phyloP scores from a whole-genome alignment of 2,329 filamentous ascomycete genomes.

The Atkinsonella hypoxylon region DNA sequence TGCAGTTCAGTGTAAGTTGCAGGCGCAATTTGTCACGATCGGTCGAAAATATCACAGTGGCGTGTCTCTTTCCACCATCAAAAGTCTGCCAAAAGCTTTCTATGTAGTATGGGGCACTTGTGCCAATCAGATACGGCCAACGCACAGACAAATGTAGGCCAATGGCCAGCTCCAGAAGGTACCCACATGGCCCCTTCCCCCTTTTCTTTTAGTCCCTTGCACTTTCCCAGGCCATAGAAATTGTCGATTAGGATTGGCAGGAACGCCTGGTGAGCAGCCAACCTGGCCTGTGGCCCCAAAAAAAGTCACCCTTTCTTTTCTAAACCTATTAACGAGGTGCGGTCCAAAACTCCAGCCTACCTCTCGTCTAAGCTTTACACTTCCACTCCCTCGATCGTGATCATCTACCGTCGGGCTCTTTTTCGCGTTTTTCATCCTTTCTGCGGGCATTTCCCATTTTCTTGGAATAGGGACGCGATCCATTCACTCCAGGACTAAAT shows the following conservation, averaged over 20 bases:
- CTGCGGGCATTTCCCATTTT: constrained; percentile 14
- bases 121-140: constrained; percentile 17
- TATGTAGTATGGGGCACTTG: constrained; percentile 9
- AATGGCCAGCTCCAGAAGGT: constrained; percentile 18
- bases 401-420: constrained; percentile 4
- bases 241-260: constrained; percentile 34
- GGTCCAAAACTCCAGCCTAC: too few relatives aligned
- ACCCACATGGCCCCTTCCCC: constrained; percentile 26
- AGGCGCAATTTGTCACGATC: not conserved
- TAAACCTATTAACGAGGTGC: constrained; percentile 3
- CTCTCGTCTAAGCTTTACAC: constrained; percentile 2
- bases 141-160: constrained; percentile 17
- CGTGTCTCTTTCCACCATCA: constrained; percentile 8
- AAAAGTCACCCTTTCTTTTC: constrained; percentile 27
- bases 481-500: constrained; percentile 13
- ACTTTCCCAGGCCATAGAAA: constrained; percentile 30
- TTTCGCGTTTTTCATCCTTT: constrained; percentile 14
- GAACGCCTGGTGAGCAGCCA: constrained; percentile 10
- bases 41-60: constrained; percentile 12
- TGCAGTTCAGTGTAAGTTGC: not conserved
- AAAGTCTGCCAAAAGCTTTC: constrained; percentile 20
- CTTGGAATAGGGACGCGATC: constrained; percentile 21
- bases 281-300: constrained; percentile 17
- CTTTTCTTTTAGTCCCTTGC: constrained; percentile 31
- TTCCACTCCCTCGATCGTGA: constrained; percentile 4